Evolutionary conservation across 306 rosid genomes (phyloP).

Genomic region (Sicyos baderoa): DNA sequence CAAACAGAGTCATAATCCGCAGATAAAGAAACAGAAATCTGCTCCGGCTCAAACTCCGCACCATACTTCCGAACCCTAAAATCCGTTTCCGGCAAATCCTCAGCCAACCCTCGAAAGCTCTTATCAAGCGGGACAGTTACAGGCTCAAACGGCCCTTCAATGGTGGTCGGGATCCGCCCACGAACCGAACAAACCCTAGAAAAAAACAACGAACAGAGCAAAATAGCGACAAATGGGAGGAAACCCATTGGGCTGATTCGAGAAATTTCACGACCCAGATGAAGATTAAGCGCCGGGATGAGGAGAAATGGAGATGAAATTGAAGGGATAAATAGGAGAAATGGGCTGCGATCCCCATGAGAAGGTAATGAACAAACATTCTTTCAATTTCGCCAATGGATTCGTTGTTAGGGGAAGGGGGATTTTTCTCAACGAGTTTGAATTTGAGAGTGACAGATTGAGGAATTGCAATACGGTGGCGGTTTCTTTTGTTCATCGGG

Average conservation of each 20-base stretch:
- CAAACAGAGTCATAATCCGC: slow-evolving; percentile 46
- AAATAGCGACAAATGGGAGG: slow-evolving; percentile 1
- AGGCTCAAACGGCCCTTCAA: slow-evolving; percentile 81
- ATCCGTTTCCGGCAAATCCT: slow-evolving; percentile 65
- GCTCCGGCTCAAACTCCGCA: slow-evolving; percentile 53
- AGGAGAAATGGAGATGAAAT: background rate
- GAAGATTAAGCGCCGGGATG: background rate
- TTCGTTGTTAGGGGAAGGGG: background rate
- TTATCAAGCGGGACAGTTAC: slow-evolving; percentile 64
- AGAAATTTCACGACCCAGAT: slow-evolving; percentile 1
- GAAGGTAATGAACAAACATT: background rate
- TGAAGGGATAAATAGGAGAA: background rate
- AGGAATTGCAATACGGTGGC: too few relatives aligned
- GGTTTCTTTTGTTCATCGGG: background rate
- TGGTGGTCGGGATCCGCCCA: slow-evolving; percentile 43
- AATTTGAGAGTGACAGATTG: background rate
- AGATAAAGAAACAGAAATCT: slow-evolving; percentile 78
- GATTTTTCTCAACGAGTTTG: background rate
- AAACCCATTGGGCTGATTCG: slow-evolving; percentile 31
- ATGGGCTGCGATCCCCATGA: background rate
- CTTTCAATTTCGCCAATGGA: background rate
- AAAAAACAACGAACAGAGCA: slow-evolving; percentile 21
- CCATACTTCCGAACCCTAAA: slow-evolving; percentile 49
- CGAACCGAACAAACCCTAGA: slow-evolving; percentile 21
- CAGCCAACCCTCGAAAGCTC: slow-evolving; percentile 59